These are phyloP conservation scores for Sporothrix pallida DNA, from an alignment of 2,329 filamentous ascomycete species.

Conservation along the genomic window DNA sequence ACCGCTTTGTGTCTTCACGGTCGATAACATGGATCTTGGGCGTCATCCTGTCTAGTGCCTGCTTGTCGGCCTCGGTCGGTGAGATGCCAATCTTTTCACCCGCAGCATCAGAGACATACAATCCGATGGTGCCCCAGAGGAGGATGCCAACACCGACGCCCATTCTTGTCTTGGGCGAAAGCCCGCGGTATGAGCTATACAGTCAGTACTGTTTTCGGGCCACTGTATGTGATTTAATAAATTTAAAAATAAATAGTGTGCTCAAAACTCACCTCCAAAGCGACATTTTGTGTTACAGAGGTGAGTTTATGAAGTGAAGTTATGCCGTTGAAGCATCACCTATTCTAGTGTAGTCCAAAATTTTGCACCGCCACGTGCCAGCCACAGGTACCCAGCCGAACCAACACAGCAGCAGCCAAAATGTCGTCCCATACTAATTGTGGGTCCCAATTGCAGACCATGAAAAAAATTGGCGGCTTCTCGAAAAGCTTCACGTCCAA, in stretches of 20 bases:
- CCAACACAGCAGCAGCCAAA: not conserved
- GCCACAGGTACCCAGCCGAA: not conserved
- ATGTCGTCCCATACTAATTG: not conserved
- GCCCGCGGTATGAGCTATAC: conserved; percentile 69
- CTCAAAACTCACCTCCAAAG: conserved; percentile 39
- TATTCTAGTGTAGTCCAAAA: conserved; percentile 10
- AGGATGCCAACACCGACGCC: conserved; percentile 76
- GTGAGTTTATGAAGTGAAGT: not conserved
- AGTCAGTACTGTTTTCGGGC: not conserved
- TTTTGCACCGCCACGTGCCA: conserved; percentile 33
- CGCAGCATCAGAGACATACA: conserved; percentile 74
- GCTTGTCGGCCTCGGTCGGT: conserved; percentile 74
- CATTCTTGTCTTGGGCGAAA: conserved; percentile 72
- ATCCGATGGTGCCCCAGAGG: conserved; percentile 74
- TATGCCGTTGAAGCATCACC: not conserved
- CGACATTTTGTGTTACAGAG: conserved; percentile 40
- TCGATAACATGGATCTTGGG: conserved; percentile 70
- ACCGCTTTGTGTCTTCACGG: conserved; percentile 43
- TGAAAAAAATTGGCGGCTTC: conserved; percentile 31
- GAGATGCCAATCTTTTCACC: conserved; percentile 76
- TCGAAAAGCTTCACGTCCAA: conserved; percentile 25
- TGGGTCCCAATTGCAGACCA: conserved; percentile 12
- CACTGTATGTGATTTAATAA: not conserved
- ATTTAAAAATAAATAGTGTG: conserved; percentile 9
- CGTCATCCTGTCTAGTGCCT: conserved; percentile 64